Base-by-base conservation (phyloP, 108 stramenopile species). In the Cylindrotheca fusiformis region DNA sequence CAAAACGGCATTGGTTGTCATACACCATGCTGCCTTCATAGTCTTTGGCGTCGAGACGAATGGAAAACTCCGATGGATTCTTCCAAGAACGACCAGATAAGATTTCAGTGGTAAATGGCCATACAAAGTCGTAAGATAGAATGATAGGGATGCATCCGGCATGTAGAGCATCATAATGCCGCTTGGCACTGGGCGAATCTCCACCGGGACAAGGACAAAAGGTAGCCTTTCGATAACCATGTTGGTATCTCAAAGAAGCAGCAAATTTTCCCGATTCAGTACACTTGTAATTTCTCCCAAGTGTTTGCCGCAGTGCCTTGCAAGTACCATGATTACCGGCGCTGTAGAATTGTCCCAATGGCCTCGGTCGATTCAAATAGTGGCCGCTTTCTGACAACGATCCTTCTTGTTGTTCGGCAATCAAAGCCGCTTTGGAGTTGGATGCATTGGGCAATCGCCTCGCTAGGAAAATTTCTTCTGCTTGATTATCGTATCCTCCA, bases 171-270 rank as follows among this genome's bases (percentile, higher is more conserved):
- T 83, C 82, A 48, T 72, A 80, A 58, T 66, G 71, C 24, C 82
- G 74, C 56, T 79, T 83, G 28, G 82, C 77, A 2, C 69, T 71
- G 46, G 82, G 78, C 52, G 78, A 77, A 52, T 83, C 82, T n/a
- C 82, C 82, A 27, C 74, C 74, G 3, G 75, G 75, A 31, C 65
- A 66, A 4, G 75, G 75, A 32, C 75, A 76, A 62, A 76, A 76
- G 32, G 75, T 76, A 36, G 75, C 14, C 32, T 69, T 45, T 0
- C 75, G 57, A n/a, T 69, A 69, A 3, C 54, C 29, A 29, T 54
- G 26, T 14, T 55, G 19, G 18, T 55, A 55, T 3, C 29, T 55
- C 25, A 55, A 28, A 28, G 25, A 17, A 8, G 3, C 3, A n/a
- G 50, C 5, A 5, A 24, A 14, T 24, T 58, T 55, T 14, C 54